Conservation (phyloP, 495 filamentous ascomycete genomes). For the Aspergillus biplanus region DNA sequence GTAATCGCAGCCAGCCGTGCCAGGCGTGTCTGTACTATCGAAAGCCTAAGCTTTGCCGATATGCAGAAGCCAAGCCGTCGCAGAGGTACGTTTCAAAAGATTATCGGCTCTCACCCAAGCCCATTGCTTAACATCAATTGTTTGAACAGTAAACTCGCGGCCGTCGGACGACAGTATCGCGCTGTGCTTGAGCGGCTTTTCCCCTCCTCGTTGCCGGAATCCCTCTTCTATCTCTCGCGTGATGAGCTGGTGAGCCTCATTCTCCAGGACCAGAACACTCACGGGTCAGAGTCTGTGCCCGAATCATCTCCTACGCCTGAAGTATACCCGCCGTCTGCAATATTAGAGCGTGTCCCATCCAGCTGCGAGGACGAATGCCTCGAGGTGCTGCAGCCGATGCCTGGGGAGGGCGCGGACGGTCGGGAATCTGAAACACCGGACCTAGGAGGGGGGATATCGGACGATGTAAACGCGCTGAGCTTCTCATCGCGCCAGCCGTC, state of each 20-base stretch:
- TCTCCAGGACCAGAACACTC: not conserved
- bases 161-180: not conserved
- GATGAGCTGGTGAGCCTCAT: not conserved
- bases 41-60: not conserved
- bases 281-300: not conserved
- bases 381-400: not conserved
- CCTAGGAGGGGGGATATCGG: not conserved
- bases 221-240: not conserved
- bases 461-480: slow-evolving; percentile 5
- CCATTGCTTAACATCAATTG: not conserved
- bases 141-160: not conserved
- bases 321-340: too few relatives aligned
- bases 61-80: not conserved
- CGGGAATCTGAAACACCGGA: not conserved
- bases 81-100: not conserved
- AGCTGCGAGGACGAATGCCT: not conserved
- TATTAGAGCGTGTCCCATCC: too few relatives aligned
- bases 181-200: not conserved
- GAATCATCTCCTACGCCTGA: too few relatives aligned
- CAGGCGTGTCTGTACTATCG: not conserved
- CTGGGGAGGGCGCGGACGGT: not conserved
- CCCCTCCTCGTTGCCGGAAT: not conserved
- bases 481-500: slow-evolving; percentile 1
- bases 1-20: slow-evolving; percentile 1
- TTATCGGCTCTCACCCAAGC: not conserved